phyloP scores from a whole-genome alignment of 345 rosid genomes.

The Lenwebbia sp. region DNA sequence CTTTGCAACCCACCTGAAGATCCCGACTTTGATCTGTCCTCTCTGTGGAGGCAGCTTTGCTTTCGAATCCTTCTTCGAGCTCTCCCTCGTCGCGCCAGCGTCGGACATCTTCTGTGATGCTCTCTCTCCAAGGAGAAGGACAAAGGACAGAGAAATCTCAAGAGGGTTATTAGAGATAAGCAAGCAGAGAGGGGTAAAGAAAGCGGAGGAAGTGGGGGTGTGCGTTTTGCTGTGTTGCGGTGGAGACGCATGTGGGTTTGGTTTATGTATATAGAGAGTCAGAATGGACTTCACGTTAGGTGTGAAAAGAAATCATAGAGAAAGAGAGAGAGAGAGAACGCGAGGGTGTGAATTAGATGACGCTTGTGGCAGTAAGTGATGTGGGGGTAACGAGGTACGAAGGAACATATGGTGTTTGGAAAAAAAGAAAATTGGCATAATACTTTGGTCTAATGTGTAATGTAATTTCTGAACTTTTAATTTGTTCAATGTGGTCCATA shows the following conservation, averaged over 20 bases:
- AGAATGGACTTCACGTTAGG: neutral
- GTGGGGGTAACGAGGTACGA: neutral
- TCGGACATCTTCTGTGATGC: neutral
- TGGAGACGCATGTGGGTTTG: neutral
- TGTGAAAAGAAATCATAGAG: neutral
- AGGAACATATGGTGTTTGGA: neutral
- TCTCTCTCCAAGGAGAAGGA: neutral
- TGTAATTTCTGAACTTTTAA: too few relatives aligned
- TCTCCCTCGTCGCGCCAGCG: neutral
- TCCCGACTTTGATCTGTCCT: conserved; percentile 3
- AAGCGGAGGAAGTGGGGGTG: neutral
- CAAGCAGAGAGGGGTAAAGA: neutral
- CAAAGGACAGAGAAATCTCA: neutral
- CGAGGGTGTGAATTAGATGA: neutral
- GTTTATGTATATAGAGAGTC: neutral
- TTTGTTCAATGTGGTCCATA: too few relatives aligned
- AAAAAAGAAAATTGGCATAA: too few relatives aligned
- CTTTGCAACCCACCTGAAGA: neutral
- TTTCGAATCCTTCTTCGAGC: neutral
- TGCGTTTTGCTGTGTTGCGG: neutral
- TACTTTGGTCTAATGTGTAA: too few relatives aligned
- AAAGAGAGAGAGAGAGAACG: neutral
- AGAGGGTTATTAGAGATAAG: neutral
- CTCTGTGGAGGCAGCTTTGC: conserved; percentile 10
- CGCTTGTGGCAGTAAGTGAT: neutral